These are phyloP conservation scores for Craterostigma plantagineum DNA, from an alignment of 257 asterid genomes.

Conservation along the genomic window DNA sequence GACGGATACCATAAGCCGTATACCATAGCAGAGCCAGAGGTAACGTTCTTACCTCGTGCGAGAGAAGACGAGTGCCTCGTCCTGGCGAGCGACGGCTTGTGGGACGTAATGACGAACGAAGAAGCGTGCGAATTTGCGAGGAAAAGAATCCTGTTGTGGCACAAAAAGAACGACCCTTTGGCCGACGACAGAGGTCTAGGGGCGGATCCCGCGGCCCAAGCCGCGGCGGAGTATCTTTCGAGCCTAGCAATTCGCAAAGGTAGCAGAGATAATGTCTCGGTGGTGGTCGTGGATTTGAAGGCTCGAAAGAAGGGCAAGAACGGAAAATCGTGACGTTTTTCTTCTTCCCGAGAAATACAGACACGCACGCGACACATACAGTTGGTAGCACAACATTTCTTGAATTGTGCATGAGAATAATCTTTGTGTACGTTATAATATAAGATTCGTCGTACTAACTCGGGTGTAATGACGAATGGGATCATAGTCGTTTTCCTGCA, in stretches of 20 bases:
- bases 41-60: background rate
- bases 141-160: slow-evolving; percentile 1
- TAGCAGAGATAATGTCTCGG: background rate
- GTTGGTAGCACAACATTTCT: too few relatives aligned
- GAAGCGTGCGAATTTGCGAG: slow-evolving; percentile 1
- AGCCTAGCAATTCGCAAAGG: background rate
- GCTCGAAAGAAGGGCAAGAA: background rate
- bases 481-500: too few relatives aligned
- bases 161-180: background rate
- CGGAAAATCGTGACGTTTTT: too few relatives aligned
- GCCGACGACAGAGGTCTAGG: background rate
- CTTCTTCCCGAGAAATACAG: too few relatives aligned
- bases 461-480: too few relatives aligned
- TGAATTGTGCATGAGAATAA: too few relatives aligned
- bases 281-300: background rate
- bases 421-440: too few relatives aligned
- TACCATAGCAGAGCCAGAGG: background rate
- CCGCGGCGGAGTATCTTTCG: slow-evolving; percentile 3
- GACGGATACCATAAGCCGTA: slow-evolving; percentile 1
- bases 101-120: slow-evolving; percentile 5
- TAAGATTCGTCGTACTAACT: too few relatives aligned
- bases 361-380: too few relatives aligned
- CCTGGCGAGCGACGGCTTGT: slow-evolving; percentile 4
- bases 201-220: slow-evolving; percentile 2
- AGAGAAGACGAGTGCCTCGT: slow-evolving; percentile 5